phyloP scores from a whole-genome alignment of 495 filamentous ascomycete genomes.

The Lindgomyces ingoldianus region DNA sequence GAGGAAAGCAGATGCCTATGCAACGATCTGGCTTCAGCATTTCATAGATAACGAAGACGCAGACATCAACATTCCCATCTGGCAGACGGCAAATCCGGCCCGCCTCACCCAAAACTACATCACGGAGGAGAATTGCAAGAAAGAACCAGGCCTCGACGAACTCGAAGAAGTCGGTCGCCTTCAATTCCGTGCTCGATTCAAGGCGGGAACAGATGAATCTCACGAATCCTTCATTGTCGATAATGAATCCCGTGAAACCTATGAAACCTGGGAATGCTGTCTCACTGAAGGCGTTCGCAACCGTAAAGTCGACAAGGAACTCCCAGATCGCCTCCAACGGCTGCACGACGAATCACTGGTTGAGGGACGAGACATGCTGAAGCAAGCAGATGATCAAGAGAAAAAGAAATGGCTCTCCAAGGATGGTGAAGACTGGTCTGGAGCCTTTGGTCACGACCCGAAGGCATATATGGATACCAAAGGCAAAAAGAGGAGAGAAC shows the following conservation, averaged over 20 bases:
- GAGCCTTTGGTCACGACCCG: constrained; percentile 75
- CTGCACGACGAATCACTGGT: constrained; percentile 79
- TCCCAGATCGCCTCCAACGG: constrained; percentile 65
- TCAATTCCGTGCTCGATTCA: constrained; percentile 76
- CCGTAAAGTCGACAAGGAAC: constrained; percentile 63
- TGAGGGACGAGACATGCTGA: constrained; percentile 76
- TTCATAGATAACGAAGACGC: constrained; percentile 75
- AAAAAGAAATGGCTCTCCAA: constrained; percentile 75
- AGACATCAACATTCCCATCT: constrained; percentile 82
- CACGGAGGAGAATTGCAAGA: constrained; percentile 66
- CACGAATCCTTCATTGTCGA: constrained; percentile 81
- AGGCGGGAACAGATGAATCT: constrained; percentile 86
- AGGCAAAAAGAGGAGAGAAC: constrained; percentile 57
- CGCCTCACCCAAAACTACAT: constrained; percentile 90
- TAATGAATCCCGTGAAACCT: constrained; percentile 87
- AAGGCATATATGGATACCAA: constrained; percentile 54
- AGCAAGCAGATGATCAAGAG: constrained; percentile 66
- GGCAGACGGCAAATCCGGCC: constrained; percentile 69
- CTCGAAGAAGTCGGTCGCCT: constrained; percentile 78
- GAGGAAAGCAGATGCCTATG: constrained; percentile 70
- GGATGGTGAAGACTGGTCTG: constrained; percentile 83
- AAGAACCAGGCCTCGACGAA: constrained; percentile 66
- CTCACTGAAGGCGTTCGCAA: constrained; percentile 77
- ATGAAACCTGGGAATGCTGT: constrained; percentile 92
- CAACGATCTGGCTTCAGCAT: constrained; percentile 82